A percentile compares a stretch with the other conserved stretches of the same genome.
Conservation (phyloP, 2,329 filamentous ascomycete genomes). For the Colletotrichum lentis region DNA sequence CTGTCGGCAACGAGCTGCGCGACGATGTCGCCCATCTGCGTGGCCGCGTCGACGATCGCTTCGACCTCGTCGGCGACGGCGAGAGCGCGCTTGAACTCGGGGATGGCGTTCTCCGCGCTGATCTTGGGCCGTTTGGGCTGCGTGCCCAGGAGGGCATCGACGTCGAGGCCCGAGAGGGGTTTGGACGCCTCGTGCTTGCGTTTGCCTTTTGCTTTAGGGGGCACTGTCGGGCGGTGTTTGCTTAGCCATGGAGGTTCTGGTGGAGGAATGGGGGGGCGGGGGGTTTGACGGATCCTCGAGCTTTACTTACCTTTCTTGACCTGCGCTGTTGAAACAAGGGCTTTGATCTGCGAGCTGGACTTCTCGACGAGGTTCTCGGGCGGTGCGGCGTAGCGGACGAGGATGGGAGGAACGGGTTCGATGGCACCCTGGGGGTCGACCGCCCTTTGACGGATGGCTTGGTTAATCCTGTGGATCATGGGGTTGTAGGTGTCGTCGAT, state of each 20-base stretch:
- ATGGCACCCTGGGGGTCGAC: constrained; percentile 73
- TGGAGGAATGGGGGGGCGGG: background rate
- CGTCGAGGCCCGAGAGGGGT: constrained; percentile 88
- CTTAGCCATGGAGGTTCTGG: constrained; percentile 36
- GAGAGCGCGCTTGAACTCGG: constrained; percentile 87
- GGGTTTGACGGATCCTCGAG: background rate
- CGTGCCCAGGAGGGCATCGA: constrained; percentile 79
- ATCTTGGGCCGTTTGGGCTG: constrained; percentile 53
- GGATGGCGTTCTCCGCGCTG: constrained; percentile 77
- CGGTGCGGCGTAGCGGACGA: constrained; percentile 77
- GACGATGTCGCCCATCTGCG: constrained; percentile 79
- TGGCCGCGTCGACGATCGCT: constrained; percentile 70
- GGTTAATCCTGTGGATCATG: constrained; percentile 85
- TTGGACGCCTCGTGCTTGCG: constrained; percentile 76
- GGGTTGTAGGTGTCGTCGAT: constrained; percentile 87
- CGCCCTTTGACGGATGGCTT: constrained; percentile 84
- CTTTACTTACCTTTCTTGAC: constrained; percentile 76
- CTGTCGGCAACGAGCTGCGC: constrained; percentile 73
- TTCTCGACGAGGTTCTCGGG: constrained; percentile 71
- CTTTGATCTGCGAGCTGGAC: constrained; percentile 65
- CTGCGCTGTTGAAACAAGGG: constrained; percentile 73
- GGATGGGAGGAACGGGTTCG: constrained; percentile 66
- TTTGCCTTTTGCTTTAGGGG: constrained; percentile 78
- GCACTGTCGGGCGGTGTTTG: constrained; percentile 61
- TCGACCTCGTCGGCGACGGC: constrained; percentile 65